Percentiles rank a stretch among this genome's conserved stretches.
Conservation (phyloP, 768 basidiomycete species). For the Inosperma sp. region DNA sequence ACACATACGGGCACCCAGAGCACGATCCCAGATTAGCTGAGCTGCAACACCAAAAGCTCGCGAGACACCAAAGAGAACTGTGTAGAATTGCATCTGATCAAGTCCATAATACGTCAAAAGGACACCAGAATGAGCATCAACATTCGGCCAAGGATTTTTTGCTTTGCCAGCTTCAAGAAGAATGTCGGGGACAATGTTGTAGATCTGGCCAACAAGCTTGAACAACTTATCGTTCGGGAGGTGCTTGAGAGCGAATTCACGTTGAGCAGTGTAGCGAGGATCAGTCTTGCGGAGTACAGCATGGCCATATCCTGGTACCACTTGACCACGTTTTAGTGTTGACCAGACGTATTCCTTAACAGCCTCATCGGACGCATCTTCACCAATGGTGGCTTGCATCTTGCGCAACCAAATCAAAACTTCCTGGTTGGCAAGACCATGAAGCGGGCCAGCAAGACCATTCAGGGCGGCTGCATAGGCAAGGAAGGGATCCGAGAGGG, state of each 20-base stretch:
- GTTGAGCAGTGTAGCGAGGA: conserved; percentile 87
- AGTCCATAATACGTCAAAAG: conserved; percentile 84
- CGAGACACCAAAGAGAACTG: conserved; percentile 96
- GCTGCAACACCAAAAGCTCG: conserved; percentile 87
- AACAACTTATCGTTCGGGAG: conserved; percentile 85
- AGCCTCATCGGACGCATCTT: conserved; percentile 77
- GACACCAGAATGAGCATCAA: conserved; percentile 94
- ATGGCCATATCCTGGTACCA: conserved; percentile 90
- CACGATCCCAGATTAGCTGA: conserved; percentile 91
- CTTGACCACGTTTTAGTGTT: conserved; percentile 88
- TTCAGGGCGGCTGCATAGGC: conserved; percentile 90
- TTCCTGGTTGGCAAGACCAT: conserved; percentile 97
- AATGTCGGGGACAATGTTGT: conserved; percentile 84
- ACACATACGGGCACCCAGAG: conserved; percentile 80
- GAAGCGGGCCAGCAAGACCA: conserved; percentile 94
- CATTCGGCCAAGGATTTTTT: conserved; percentile 95
- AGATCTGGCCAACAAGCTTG: conserved; percentile 89
- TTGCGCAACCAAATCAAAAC: conserved; percentile 91
- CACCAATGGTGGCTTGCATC: conserved; percentile 88
- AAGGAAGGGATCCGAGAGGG: conserved; percentile 96
- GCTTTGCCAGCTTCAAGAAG: conserved; percentile 90
- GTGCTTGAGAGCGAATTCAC: conserved; percentile 84
- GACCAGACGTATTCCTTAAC: conserved; percentile 95
- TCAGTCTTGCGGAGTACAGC: conserved; percentile 88
- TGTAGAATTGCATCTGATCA: conserved; percentile 92